A percentile compares a stretch with the other conserved stretches of the same genome.
Conservation (phyloP, 2,329 filamentous ascomycete genomes). For the Cryphonectria japonica region DNA sequence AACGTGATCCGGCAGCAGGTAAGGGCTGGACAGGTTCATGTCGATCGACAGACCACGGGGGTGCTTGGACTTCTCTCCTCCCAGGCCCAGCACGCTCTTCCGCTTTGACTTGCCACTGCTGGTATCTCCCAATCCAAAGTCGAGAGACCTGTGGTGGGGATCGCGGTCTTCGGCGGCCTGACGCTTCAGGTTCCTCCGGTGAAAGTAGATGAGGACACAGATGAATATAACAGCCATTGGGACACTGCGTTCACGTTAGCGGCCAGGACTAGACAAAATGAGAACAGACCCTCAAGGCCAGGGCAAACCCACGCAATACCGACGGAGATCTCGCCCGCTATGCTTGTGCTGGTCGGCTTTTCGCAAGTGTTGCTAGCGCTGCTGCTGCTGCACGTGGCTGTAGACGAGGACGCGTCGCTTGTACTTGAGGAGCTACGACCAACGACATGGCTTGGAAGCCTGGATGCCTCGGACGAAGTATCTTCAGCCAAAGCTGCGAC, state of each 20-base stretch:
- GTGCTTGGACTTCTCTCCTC: conserved; percentile 57
- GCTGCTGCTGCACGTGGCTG: conserved; percentile 20
- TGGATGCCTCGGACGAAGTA: neutral
- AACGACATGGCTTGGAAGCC: conserved; percentile 31
- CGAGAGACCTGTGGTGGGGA: conserved; percentile 87
- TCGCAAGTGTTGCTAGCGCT: conserved; percentile 27
- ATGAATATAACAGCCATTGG: conserved; percentile 59
- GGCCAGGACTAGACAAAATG: neutral
- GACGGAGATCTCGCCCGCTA: conserved; percentile 23
- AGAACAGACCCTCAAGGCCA: neutral
- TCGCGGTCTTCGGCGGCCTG: conserved; percentile 76
- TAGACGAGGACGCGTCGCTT: conserved; percentile 13
- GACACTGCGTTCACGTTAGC: conserved; percentile 59
- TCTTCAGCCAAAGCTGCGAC: conserved; percentile 22
- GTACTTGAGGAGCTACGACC: conserved; percentile 33
- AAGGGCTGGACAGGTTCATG: conserved; percentile 80
- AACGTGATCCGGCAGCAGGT: conserved; percentile 84
- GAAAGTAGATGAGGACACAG: conserved; percentile 73
- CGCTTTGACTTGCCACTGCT: conserved; percentile 46
- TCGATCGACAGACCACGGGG: conserved; percentile 68
- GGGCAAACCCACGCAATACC: conserved; percentile 25
- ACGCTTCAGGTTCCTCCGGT: conserved; percentile 75
- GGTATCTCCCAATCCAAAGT: conserved; percentile 68
- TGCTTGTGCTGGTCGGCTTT: conserved; percentile 23
- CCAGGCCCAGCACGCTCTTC: conserved; percentile 54